Base-by-base conservation (phyloP, 305 asterid genomes). In the Lippia alba region DNA sequence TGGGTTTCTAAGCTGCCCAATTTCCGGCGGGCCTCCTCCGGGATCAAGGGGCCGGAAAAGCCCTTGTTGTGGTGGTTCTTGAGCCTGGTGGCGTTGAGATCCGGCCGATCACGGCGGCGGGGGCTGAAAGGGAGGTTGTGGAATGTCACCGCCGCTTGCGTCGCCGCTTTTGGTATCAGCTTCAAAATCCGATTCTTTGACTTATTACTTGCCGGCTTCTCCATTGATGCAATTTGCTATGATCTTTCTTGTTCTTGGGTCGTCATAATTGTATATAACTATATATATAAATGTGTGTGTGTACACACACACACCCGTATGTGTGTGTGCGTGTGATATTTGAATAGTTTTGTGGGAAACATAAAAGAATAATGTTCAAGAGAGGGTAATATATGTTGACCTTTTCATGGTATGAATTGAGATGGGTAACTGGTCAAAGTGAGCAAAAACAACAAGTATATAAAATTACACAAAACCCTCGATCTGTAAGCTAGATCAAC, bases 1-100 rank as follows among this genome's bases (percentile, higher is more conserved):
- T 69, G 90, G 0, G 84, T 30, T 4, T 78, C 88, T 75, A 77
- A 83, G 41, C 50, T 87, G 56, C 54, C 84, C 1, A 86, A 44
- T 30, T 84, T 87, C 0, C 68, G 71, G 9, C 94, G 78, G n/a
- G 95, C 93, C 63, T 87, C 95, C 0, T 75, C 79, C 41, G 91
- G 89, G 16, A 88, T 82, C 19, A 85, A 73, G 67, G 93, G 95
- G 39, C 95, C 92, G 6, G 96, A 86, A 18, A 74, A 74, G 0
- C 85, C 84, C 67, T 61, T 77, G 5, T 54, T 69, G 44, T 56
- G 66, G 32, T 68, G 85, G 63, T 75, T 1, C 34, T 61, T 70
- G 18, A 40, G 62, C 60, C 78, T 55, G 54, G 15, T 54, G 0
- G 56, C 30, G 3, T 54, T 32, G 7, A 14, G 64, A 16, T 68